phyloP scores from a whole-genome alignment of 2,329 filamentous ascomycete species.

The Epichloe elymi region DNA sequence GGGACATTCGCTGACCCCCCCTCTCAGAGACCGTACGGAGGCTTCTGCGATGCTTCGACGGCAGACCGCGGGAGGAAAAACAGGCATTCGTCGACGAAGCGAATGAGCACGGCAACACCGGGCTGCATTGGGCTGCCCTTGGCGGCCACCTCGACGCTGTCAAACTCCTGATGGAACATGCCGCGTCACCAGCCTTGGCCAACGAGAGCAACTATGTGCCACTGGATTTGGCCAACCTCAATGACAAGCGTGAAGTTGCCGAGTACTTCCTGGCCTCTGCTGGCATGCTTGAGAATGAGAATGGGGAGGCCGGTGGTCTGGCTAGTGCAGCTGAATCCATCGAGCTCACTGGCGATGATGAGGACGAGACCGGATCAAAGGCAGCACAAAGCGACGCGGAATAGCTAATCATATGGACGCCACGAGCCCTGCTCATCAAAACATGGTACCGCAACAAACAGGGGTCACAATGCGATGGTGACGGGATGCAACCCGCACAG shows the following conservation, averaged over 20 bases:
- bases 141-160: constrained; percentile 77
- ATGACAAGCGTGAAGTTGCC: constrained; percentile 52
- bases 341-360: constrained; percentile 22
- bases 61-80: constrained; percentile 26
- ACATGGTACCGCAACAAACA: neutral
- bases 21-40: constrained; percentile 30
- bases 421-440: neutral
- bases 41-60: constrained; percentile 29
- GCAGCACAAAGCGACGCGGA: neutral
- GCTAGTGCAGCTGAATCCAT: constrained; percentile 24
- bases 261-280: constrained; percentile 44
- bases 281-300: constrained; percentile 33
- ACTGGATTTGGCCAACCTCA: constrained; percentile 59
- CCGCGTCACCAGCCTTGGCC: constrained; percentile 63
- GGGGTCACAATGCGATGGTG: neutral
- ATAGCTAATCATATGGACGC: neutral
- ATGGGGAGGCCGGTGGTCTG: constrained; percentile 32
- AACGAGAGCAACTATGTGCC: constrained; percentile 79
- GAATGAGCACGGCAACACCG: constrained; percentile 79
- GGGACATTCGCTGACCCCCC: neutral
- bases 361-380: constrained; percentile 11
- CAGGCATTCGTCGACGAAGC: constrained; percentile 49
- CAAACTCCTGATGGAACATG: constrained; percentile 60
- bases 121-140: constrained; percentile 85
- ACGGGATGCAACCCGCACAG: constrained; percentile 1